phyloP scores from a whole-genome alignment of 345 rosid genomes.

The Nasturtium officinale region DNA sequence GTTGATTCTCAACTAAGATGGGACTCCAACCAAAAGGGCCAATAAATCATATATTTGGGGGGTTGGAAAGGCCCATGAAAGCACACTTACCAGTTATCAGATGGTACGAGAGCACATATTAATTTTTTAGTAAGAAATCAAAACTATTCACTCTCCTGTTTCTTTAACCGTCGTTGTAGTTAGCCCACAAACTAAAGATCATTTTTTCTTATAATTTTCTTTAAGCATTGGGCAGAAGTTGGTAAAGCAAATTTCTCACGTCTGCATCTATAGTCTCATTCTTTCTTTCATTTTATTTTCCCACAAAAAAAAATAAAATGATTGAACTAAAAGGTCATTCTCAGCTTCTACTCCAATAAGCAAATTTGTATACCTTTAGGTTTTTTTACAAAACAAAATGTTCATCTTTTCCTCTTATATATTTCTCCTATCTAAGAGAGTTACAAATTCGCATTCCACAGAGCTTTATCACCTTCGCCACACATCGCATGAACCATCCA shows the following conservation, averaged over 20 bases:
- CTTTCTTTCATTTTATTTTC: background rate
- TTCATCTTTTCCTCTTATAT: background rate
- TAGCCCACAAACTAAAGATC: too few species aligned
- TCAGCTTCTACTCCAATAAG: slow-evolving; percentile 16
- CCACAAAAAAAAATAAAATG: slow-evolving; percentile 24
- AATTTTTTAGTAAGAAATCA: too few species aligned
- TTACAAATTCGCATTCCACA: slow-evolving; percentile 63
- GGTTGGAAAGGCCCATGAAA: background rate
- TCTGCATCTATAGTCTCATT: slow-evolving; percentile 14
- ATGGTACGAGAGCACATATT: background rate
- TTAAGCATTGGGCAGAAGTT: background rate
- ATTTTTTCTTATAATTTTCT: too few species aligned
- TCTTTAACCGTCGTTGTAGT: too few species aligned
- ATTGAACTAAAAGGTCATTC: background rate
- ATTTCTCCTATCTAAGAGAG: slow-evolving; percentile 31
- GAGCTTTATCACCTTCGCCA: slow-evolving; percentile 76
- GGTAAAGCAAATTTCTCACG: background rate
- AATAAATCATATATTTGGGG: background rate
- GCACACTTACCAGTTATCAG: background rate
- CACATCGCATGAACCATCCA: slow-evolving; percentile 79
- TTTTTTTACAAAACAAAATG: slow-evolving; percentile 26
- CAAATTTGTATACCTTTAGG: slow-evolving; percentile 14
- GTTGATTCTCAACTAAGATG: background rate
- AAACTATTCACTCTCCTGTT: too few species aligned
- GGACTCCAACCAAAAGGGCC: background rate